These are phyloP conservation scores for Bryoglossum gracile DNA, from an alignment of 495 filamentous ascomycete species.

Conservation along the genomic window DNA sequence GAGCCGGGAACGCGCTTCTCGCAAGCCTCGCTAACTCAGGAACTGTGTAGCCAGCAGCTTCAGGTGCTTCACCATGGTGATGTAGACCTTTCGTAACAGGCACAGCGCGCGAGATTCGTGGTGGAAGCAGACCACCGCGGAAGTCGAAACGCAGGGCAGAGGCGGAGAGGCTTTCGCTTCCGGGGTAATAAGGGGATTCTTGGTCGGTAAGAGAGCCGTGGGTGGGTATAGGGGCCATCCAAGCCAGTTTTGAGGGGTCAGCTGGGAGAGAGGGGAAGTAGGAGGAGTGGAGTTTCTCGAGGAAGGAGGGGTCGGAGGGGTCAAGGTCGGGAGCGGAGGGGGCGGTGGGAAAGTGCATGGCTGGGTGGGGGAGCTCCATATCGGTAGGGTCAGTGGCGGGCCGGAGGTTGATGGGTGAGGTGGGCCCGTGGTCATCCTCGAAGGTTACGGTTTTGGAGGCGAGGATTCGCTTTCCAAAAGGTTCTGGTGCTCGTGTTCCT, in stretches of 20 bases:
- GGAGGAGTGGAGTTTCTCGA: conserved; percentile 73
- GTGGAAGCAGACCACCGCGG: conserved; percentile 66
- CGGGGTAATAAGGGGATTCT: conserved; percentile 72
- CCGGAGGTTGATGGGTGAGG: conserved; percentile 15
- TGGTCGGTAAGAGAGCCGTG: conserved; percentile 48
- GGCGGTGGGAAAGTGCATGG: conserved; percentile 56
- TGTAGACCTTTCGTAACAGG: conserved; percentile 74
- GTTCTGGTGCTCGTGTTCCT: conserved; percentile 22
- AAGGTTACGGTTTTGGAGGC: conserved; percentile 19
- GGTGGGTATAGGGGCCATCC: conserved; percentile 70
- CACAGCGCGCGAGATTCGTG: conserved; percentile 60
- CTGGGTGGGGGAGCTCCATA: conserved; percentile 19
- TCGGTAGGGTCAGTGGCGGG: conserved; percentile 2
- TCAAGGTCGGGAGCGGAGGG: conserved; percentile 62
- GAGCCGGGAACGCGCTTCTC: conserved; percentile 72
- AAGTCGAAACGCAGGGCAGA: conserved; percentile 86
- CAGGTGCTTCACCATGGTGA: conserved; percentile 88
- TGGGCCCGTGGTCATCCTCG: conserved; percentile 24
- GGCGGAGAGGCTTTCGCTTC: conserved; percentile 59
- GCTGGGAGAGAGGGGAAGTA: conserved; percentile 85
- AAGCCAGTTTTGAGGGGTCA: conserved; percentile 78
- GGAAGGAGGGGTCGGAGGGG: conserved; percentile 73
- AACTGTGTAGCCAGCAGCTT: conserved; percentile 90
- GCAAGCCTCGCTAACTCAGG: conserved; percentile 78
- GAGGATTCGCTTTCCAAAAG: conserved; percentile 20